Conservation (phyloP, 139 green algal genomes). For the Chlorella sorokiniana region DNA sequence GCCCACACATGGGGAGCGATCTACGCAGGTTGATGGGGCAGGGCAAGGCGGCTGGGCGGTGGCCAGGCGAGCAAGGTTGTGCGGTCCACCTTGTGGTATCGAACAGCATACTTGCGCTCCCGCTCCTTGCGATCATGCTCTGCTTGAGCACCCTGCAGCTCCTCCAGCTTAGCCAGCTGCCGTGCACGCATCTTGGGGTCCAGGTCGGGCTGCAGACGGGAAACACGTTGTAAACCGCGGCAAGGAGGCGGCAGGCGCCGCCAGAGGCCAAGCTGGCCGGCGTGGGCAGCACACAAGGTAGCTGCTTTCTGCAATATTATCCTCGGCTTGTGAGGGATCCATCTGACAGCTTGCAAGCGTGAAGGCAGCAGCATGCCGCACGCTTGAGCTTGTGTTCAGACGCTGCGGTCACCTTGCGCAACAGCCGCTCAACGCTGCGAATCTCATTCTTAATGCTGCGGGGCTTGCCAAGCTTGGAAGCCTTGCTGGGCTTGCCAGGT, state of each 20-base stretch:
- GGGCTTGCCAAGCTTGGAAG: neutral
- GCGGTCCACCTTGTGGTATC: conserved; percentile 86
- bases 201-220: conserved; percentile 22
- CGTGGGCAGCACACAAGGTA: no score
- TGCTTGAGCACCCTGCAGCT: conserved; percentile 44
- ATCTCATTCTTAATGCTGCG: conserved; percentile 65
- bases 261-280: no score
- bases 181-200: conserved; percentile 49
- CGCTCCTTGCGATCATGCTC: conserved; percentile 45
- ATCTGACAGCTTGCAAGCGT: no score
- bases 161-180: conserved; percentile 64
- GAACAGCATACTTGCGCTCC: conserved; percentile 66
- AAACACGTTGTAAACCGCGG: neutral
- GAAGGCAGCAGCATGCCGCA: neutral
- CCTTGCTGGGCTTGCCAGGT: neutral
- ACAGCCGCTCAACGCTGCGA: conserved; percentile 58
- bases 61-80: no score
- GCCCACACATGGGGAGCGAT: neutral
- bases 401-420: conserved; percentile 55
- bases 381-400: neutral
- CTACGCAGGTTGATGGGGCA: no score
- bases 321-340: no score
- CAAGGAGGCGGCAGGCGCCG: neutral
- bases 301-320: no score
- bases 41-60: no score